Evolutionary conservation across 768 basidiomycete species (phyloP).

Genomic region (Pleurotus sapidus): DNA sequence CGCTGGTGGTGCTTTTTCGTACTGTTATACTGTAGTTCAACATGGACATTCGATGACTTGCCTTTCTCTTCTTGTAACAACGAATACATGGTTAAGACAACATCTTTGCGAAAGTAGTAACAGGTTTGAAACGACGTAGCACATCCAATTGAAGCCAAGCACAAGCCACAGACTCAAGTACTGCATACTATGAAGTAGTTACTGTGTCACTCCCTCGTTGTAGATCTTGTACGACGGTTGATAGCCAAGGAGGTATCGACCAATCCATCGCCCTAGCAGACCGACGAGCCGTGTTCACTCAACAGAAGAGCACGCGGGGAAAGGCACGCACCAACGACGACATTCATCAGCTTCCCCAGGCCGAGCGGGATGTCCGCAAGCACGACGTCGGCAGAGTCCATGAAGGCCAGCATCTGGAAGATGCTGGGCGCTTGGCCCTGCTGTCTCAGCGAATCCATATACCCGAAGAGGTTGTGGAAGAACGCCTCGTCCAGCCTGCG

Average conservation of each 20-base stretch:
- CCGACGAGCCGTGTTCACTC: not conserved
- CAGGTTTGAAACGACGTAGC: no score
- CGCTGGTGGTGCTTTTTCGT: no score
- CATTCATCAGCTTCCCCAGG: not conserved
- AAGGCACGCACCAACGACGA: not conserved
- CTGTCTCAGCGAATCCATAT: constrained; percentile 2
- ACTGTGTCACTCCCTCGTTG: no score
- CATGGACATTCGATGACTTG: no score
- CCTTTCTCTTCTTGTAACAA: no score
- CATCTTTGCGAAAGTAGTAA: no score
- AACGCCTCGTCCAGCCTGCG: not conserved
- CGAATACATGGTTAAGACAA: no score
- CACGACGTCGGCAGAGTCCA: constrained; percentile 3
- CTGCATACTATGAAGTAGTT: not conserved
- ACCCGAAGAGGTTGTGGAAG: constrained; percentile 4
- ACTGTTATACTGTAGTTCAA: no score
- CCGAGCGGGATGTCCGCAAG: constrained; percentile 1
- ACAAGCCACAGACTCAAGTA: no score
- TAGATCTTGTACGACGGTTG: no score
- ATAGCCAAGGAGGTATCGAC: not conserved
- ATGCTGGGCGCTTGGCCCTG: not conserved
- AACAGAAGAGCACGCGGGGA: not conserved
- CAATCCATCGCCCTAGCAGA: not conserved
- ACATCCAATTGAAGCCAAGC: no score
- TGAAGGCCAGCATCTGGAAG: not conserved